A percentile compares a stretch with the other conserved stretches of the same genome.
These are phyloP conservation scores for Epichloe elymi DNA, from an alignment of 2,329 filamentous ascomycete species.

Conservation along the genomic window DNA sequence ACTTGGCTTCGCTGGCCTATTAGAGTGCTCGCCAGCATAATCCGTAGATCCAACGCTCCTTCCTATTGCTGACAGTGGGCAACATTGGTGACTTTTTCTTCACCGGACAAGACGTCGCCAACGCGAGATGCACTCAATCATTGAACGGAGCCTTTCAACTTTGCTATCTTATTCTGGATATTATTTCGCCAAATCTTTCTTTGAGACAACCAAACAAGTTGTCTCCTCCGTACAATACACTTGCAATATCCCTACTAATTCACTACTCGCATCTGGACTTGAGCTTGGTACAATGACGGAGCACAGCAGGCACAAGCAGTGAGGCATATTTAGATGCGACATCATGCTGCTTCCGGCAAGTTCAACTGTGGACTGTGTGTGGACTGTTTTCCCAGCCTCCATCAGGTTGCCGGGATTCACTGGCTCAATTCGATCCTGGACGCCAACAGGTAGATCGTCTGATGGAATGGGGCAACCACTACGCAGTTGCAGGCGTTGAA, in stretches of 20 bases:
- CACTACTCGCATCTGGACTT: too few relatives aligned
- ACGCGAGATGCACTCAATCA: background rate
- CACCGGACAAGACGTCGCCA: background rate
- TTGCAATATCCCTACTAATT: too few relatives aligned
- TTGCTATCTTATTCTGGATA: background rate
- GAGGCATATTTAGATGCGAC: conserved; percentile 2
- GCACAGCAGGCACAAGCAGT: background rate
- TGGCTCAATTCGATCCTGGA: background rate
- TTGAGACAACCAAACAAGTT: background rate
- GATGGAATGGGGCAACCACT: background rate
- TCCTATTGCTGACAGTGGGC: background rate
- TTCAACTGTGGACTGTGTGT: background rate
- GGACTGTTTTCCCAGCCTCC: background rate
- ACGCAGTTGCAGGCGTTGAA: background rate
- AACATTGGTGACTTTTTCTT: background rate
- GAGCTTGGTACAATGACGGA: background rate
- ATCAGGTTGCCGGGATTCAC: background rate
- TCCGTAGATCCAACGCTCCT: background rate
- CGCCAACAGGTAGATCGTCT: background rate
- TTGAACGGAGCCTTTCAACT: background rate
- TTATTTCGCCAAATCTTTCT: background rate
- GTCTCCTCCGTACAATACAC: background rate
- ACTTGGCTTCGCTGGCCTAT: too few relatives aligned
- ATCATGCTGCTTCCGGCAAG: background rate
- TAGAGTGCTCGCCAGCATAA: too few relatives aligned